phyloP scores from a whole-genome alignment of 495 filamentous ascomycete species.

The Terfezia boudieri region DNA sequence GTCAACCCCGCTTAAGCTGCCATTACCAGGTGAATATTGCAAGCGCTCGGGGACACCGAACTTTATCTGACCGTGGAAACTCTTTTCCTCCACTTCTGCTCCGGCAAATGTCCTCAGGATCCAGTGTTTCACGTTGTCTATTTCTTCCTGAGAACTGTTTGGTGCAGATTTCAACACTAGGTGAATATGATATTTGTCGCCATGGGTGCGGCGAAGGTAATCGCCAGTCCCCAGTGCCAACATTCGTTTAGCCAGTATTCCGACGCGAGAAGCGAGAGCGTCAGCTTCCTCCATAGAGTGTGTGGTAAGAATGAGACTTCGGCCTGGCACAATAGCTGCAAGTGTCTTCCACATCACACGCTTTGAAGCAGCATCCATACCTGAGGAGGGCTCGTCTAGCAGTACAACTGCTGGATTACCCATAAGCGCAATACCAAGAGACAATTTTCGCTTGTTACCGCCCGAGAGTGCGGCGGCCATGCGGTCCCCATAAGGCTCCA shows the following conservation, averaged over 20 bases:
- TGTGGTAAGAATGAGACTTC: constrained; percentile 48
- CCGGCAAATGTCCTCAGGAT: constrained; percentile 31
- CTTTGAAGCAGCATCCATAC: constrained; percentile 52
- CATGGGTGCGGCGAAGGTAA: constrained; percentile 33
- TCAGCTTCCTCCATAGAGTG: constrained; percentile 67
- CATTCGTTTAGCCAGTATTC: constrained; percentile 50
- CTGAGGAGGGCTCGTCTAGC: constrained; percentile 46
- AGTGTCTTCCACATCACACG: constrained; percentile 56
- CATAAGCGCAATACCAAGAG: constrained; percentile 53
- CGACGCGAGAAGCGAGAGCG: constrained; percentile 44
- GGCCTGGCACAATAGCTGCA: constrained; percentile 31
- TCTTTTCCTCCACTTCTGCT: constrained; percentile 44
- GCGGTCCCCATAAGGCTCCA: constrained; percentile 33
- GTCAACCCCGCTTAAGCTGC: not conserved
- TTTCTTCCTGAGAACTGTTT: constrained; percentile 40
- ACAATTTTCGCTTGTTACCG: constrained; percentile 53
- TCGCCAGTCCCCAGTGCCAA: constrained; percentile 45
- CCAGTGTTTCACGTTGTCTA: constrained; percentile 39
- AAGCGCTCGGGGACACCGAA: constrained; percentile 40
- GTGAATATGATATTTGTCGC: constrained; percentile 41
- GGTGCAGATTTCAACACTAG: constrained; percentile 55
- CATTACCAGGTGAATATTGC: not conserved
- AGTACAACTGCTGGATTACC: constrained; percentile 51
- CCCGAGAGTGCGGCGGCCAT: constrained; percentile 46
- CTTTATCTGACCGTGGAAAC: constrained; percentile 61